These are phyloP conservation scores for Pseudocercospora vitis DNA, from an alignment of 2,329 filamentous ascomycete species.

Conservation along the genomic window DNA sequence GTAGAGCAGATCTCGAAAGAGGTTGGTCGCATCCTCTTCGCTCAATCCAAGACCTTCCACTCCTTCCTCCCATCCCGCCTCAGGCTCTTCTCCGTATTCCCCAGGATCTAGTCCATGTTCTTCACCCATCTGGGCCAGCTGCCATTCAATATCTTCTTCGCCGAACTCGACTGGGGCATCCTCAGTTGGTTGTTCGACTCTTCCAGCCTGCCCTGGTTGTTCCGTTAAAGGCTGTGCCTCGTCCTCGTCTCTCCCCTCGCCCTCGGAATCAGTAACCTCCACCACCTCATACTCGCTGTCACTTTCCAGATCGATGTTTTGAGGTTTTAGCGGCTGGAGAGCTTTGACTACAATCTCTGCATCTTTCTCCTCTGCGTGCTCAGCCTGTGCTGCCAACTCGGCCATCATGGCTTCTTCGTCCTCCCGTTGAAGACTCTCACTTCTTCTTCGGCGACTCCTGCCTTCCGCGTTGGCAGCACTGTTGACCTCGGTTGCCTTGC, in stretches of 20 bases:
- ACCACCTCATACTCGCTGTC: slow-evolving; percentile 73
- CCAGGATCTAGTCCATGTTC: slow-evolving; percentile 77
- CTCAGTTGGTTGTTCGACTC: slow-evolving; percentile 54
- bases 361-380: slow-evolving; percentile 56
- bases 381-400: slow-evolving; percentile 33
- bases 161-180: slow-evolving; percentile 71
- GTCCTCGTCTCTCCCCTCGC: slow-evolving; percentile 49
- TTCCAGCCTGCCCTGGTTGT: slow-evolving; percentile 46
- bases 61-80: slow-evolving; percentile 64
- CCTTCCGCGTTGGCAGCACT: slow-evolving; percentile 21
- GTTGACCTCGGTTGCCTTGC: slow-evolving; percentile 25
- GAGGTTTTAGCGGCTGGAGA: slow-evolving; percentile 23
- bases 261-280: slow-evolving; percentile 65
- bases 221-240: slow-evolving; percentile 56
- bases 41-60: slow-evolving; percentile 69
- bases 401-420: slow-evolving; percentile 40
- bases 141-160: slow-evolving; percentile 91
- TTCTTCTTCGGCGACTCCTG: slow-evolving; percentile 28
- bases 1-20: slow-evolving; percentile 84
- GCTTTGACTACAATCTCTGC: slow-evolving; percentile 45
- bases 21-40: slow-evolving; percentile 69
- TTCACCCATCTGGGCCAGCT: slow-evolving; percentile 84
- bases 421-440: slow-evolving; percentile 37
- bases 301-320: slow-evolving; percentile 43
- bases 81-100: slow-evolving; percentile 67